Conservation (phyloP, 1,284 basidiomycete genomes). For the Phylloboletellus chloephorus region DNA sequence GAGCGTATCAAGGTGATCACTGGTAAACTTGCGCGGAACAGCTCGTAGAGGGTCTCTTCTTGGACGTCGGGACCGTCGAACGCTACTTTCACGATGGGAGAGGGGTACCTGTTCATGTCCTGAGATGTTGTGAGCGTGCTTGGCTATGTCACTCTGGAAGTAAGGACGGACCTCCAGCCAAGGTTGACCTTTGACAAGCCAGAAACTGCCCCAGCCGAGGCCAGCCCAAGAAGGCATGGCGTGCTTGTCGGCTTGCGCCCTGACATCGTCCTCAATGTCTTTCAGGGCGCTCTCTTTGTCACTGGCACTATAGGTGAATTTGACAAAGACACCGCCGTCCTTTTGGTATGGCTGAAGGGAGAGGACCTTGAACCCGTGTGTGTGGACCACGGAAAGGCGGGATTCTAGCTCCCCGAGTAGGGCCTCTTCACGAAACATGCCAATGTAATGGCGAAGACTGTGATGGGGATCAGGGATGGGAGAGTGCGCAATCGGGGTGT, state of each 20-base stretch:
- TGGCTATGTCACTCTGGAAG: neutral
- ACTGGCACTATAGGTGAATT: slow-evolving; percentile 59
- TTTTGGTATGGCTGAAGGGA: slow-evolving; percentile 62
- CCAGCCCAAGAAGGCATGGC: slow-evolving; percentile 65
- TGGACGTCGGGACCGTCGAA: slow-evolving; percentile 85
- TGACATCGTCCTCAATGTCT: slow-evolving; percentile 46
- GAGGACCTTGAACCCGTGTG: slow-evolving; percentile 52
- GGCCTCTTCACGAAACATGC: slow-evolving; percentile 49
- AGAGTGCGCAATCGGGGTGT: slow-evolving; percentile 2
- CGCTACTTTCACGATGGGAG: slow-evolving; percentile 64
- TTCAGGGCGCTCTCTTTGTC: slow-evolving; percentile 39
- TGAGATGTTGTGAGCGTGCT: slow-evolving; percentile 29
- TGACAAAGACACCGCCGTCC: slow-evolving; percentile 85
- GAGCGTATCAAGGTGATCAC: slow-evolving; percentile 6
- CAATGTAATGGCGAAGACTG: slow-evolving; percentile 61
- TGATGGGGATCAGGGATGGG: slow-evolving; percentile 7
- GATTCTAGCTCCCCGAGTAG: slow-evolving; percentile 45
- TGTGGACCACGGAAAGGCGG: slow-evolving; percentile 47
- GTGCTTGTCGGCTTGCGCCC: slow-evolving; percentile 37
- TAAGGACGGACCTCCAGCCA: slow-evolving; percentile 68
- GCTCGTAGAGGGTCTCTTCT: slow-evolving; percentile 69
- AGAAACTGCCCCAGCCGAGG: slow-evolving; percentile 51
- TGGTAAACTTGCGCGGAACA: slow-evolving; percentile 54
- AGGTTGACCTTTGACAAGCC: slow-evolving; percentile 78
- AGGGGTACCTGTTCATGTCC: slow-evolving; percentile 84